Percentiles rank a stretch among this genome's conserved stretches.
These are phyloP conservation scores for Vaccinium macrocarpon DNA, from an alignment of 148 eudicot species.

Conservation along the genomic window DNA sequence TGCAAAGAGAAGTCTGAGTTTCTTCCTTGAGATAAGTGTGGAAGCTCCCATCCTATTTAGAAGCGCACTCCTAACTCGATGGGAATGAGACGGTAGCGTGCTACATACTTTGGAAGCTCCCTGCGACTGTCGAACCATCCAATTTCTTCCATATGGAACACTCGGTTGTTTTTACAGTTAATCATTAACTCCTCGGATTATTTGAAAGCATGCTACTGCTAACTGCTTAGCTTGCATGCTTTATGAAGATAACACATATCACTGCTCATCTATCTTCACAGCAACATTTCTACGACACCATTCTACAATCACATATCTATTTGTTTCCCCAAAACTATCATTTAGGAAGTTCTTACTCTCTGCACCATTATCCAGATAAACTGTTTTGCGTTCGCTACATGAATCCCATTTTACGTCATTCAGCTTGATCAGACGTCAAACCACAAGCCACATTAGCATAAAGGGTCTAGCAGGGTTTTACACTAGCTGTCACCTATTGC, in stretches of 20 bases:
- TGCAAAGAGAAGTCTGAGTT: too few species aligned
- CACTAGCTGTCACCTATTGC: background rate
- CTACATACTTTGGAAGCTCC: too few species aligned
- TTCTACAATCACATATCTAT: background rate
- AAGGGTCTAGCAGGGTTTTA: background rate
- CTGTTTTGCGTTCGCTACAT: background rate
- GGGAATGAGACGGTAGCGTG: too few species aligned
- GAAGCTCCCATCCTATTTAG: too few species aligned
- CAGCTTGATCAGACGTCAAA: background rate
- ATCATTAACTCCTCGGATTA: background rate
- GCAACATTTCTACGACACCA: background rate
- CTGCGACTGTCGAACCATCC: background rate
- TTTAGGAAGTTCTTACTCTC: background rate
- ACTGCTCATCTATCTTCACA: background rate
- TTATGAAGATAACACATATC: background rate
- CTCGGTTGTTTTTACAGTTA: background rate
- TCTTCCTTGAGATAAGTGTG: too few species aligned
- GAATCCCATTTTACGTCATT: background rate
- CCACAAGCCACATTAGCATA: background rate
- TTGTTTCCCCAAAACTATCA: background rate
- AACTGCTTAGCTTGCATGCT: slow-evolving; percentile 4
- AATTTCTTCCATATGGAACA: background rate
- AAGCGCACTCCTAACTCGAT: too few species aligned
- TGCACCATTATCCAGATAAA: background rate
- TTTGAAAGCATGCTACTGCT: background rate